A percentile compares a stretch with the other conserved stretches of the same genome.
phyloP scores from a whole-genome alignment of 2,329 filamentous ascomycete genomes.

The Fusarium sp. region DNA sequence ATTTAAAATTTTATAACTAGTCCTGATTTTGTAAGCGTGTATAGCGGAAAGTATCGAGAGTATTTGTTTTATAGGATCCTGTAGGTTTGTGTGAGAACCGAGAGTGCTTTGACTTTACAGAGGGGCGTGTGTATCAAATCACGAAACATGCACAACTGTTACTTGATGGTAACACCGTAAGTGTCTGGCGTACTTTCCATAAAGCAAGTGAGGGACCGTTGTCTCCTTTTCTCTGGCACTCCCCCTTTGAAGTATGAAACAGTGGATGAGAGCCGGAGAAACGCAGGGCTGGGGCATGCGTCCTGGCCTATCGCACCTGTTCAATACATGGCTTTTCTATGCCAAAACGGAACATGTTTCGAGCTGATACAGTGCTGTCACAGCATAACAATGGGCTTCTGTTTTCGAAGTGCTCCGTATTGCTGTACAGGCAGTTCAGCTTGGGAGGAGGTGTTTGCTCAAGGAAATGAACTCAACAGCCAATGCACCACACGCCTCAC shows the following conservation, averaged over 20 bases:
- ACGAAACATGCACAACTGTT: neutral
- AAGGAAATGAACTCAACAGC: neutral
- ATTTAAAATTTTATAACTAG: neutral
- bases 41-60: neutral
- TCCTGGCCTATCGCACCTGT: neutral
- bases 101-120: neutral
- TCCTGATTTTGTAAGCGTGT: neutral
- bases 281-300: neutral
- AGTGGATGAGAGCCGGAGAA: neutral
- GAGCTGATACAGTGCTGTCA: neutral
- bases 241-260: neutral
- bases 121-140: neutral
- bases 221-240: neutral
- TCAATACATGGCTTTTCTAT: neutral
- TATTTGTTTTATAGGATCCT: neutral
- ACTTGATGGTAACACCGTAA: neutral
- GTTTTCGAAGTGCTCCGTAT: neutral
- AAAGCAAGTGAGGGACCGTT: neutral
- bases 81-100: neutral
- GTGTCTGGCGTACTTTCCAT: neutral
- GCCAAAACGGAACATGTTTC: neutral
- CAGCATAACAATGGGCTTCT: neutral
- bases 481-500: neutral
- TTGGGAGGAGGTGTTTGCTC: neutral
- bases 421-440: no score